These are phyloP conservation scores for Schizochytrium sp. DNA, from an alignment of 108 stramenopile species.

Conservation along the genomic window DNA sequence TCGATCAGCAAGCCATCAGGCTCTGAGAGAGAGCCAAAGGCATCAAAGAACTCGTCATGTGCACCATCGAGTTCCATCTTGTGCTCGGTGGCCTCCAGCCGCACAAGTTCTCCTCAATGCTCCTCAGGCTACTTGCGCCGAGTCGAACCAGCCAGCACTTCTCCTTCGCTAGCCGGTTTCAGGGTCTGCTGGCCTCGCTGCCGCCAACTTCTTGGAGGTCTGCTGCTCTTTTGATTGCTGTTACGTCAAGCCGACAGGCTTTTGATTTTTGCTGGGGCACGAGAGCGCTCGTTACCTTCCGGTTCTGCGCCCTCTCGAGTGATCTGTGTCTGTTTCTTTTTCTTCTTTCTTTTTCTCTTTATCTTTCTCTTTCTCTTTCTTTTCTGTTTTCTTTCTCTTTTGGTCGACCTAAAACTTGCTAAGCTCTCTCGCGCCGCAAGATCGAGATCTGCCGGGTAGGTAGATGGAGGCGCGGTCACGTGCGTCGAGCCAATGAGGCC, in stretches of 20 bases:
- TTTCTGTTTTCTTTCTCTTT: not conserved
- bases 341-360: not conserved
- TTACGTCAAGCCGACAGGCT: too few species aligned
- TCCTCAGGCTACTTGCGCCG: not conserved
- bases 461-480: too few species aligned
- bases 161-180: too few species aligned
- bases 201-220: too few species aligned
- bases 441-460: not conserved
- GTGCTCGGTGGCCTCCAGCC: too few species aligned
- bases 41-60: constrained; percentile 20
- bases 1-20: constrained; percentile 17
- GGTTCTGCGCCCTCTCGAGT: too few species aligned
- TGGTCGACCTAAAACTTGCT: not conserved
- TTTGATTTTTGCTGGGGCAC: not conserved
- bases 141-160: too few species aligned
- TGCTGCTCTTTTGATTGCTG: too few species aligned
- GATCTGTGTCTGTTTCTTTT: not conserved
- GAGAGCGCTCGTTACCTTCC: not conserved
- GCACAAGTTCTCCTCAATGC: too few species aligned
- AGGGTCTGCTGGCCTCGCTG: too few species aligned
- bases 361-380: not conserved
- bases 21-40: not conserved
- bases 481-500: too few species aligned
- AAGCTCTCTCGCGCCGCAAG: not conserved
- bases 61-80: not conserved